A percentile compares a stretch with the other conserved stretches of the same genome.
Evolutionary conservation across 2,329 filamentous ascomycete species (phyloP).

Genomic region (Trichophyton mentagrophytes): DNA sequence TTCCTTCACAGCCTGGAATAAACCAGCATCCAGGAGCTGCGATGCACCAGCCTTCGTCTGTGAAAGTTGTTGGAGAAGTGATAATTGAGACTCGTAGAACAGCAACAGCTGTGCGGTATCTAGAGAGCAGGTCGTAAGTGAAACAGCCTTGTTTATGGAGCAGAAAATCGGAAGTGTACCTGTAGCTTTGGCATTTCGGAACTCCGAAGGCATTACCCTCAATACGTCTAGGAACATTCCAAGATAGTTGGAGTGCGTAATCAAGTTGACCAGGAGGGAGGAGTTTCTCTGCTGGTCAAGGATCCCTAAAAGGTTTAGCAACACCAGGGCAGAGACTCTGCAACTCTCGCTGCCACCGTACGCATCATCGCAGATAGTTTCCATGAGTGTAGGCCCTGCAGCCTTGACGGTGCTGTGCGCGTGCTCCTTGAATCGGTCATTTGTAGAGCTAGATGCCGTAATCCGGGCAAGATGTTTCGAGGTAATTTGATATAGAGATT

Average conservation of each 20-base stretch:
- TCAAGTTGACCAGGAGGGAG: conserved; percentile 60
- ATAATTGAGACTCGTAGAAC: conserved; percentile 61
- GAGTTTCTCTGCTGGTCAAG: conserved; percentile 61
- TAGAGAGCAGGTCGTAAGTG: conserved; percentile 15
- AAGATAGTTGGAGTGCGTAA: conserved; percentile 81
- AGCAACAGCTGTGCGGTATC: conserved; percentile 45
- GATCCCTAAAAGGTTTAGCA: conserved; percentile 66
- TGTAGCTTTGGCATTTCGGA: conserved; percentile 44
- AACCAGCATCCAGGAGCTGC: conserved; percentile 73
- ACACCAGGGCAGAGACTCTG: conserved; percentile 70
- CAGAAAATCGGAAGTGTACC: conserved; percentile 34
- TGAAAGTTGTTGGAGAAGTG: conserved; percentile 69
- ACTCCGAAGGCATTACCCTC: conserved; percentile 61
- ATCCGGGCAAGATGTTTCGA: conserved; percentile 62
- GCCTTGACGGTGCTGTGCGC: conserved; percentile 60
- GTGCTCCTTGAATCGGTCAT: conserved; percentile 17
- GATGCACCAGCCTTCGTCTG: conserved; percentile 76
- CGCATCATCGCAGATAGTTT: conserved; percentile 84
- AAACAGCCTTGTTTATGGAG: neutral
- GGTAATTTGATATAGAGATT: conserved; percentile 83
- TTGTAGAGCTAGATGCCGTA: conserved; percentile 18
- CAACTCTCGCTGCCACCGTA: conserved; percentile 70
- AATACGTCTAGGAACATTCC: conserved; percentile 82
- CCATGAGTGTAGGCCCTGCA: conserved; percentile 68
- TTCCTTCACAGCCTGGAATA: conserved; percentile 68